Base-by-base conservation (phyloP, 2,329 filamentous ascomycete species). In the Hymenoscyphus repandus region DNA sequence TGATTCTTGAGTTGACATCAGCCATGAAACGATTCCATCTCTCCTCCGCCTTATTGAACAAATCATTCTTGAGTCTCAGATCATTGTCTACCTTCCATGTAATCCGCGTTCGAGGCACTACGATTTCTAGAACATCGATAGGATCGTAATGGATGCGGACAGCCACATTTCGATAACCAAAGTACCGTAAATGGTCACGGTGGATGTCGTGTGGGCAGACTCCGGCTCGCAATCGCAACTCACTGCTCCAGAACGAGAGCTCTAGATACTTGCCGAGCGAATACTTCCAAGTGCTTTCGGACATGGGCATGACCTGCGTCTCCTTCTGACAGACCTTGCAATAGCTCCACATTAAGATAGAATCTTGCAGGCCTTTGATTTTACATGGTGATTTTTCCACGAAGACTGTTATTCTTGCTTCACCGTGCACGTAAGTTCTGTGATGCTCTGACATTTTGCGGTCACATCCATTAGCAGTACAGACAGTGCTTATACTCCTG, bases 191-290 rank as follows among this genome's bases (percentile, higher is more conserved):
- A 66, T 97, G 92, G 61, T 99, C 88, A 53, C 85, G 84, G 67
- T 96, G 90, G 51, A 96, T 84, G 65, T 99, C 92, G 65, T 99
- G 93, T 13, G 88, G 81, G 65, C 95, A 99, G 47, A 88, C 75
- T 27, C 83, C 82, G 41, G 85, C 83, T 58, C 80, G 83, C 60
- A 85, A 82, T 64, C 84, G 87, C 44, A 97, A 72, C 34, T 89
- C 86, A 38, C 82, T 86, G 64, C 91, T 92, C 91, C 92, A 99
- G 68, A 97, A 97, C 2, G 91, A 90, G 15, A 99, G 75, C 69
- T 99, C 93, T n/a, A 99, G 76, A 63, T 97, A 99, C 69, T 99
- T 99, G 10, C 90, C 93, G 64, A 99, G 95, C 0, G 93, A 99
- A 67, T 99, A 99, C 67, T 95, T 96, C 88, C 90, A 99, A 0